These are phyloP conservation scores for Phytophthora quininea DNA, from an alignment of 352 stramenopile species.

Conservation along the genomic window DNA sequence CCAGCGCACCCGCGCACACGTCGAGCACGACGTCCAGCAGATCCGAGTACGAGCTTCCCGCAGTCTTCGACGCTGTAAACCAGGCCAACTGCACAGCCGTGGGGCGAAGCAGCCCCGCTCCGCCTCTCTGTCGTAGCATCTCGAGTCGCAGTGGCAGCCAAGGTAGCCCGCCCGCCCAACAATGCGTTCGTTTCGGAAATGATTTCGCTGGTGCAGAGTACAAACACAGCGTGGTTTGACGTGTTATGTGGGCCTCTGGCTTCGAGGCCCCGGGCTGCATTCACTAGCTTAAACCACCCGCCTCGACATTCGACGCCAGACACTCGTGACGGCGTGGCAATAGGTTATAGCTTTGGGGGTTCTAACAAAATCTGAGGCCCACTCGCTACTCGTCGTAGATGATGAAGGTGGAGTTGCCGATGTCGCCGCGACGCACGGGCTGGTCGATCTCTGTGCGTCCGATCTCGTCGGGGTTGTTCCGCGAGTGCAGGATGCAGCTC, in stretches of 20 bases:
- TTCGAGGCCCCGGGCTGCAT: slow-evolving; percentile 6
- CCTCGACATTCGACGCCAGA: not conserved
- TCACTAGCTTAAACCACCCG: not conserved
- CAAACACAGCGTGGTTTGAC: no score
- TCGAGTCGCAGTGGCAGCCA: not conserved
- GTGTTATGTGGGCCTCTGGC: slow-evolving; percentile 15
- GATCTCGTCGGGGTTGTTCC: slow-evolving; percentile 68
- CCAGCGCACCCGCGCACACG: slow-evolving; percentile 47
- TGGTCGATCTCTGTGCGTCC: slow-evolving; percentile 32
- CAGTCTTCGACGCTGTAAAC: not conserved
- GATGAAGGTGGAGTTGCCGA: slow-evolving; percentile 70
- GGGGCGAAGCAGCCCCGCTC: slow-evolving; percentile 13
- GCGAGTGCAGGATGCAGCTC: slow-evolving; percentile 75
- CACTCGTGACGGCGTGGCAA: not conserved
- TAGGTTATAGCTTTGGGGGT: not conserved
- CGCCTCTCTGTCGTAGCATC: slow-evolving; percentile 31
- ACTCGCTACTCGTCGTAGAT: slow-evolving; percentile 62
- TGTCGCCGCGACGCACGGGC: slow-evolving; percentile 37
- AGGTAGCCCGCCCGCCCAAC: no score
- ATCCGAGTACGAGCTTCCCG: slow-evolving; percentile 15
- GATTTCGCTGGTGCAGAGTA: no score
- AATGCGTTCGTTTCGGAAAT: no score
- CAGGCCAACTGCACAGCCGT: slow-evolving; percentile 20
- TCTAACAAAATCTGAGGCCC: no score
- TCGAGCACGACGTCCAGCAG: slow-evolving; percentile 40